Conservation (phyloP, 2,329 filamentous ascomycete genomes). For the Diaporthe humulicola region DNA sequence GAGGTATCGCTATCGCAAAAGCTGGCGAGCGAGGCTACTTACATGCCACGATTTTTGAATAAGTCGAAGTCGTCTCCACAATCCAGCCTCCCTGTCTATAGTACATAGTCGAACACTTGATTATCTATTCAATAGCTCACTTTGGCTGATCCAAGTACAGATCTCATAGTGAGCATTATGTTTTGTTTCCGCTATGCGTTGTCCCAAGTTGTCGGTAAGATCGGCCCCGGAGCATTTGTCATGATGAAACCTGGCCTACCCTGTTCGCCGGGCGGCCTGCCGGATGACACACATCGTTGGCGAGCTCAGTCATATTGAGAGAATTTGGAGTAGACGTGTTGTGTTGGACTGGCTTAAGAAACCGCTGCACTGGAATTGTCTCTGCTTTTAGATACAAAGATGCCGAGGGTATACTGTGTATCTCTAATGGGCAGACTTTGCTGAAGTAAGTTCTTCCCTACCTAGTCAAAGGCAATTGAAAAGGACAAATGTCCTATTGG, state of each 20-base stretch:
- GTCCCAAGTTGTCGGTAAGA: neutral
- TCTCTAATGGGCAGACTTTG: neutral
- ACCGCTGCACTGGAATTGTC: too few relatives aligned
- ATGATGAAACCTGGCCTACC: constrained; percentile 7
- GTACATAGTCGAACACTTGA: neutral
- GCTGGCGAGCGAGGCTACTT: neutral
- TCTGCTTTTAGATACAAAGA: too few relatives aligned
- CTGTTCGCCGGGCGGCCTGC: neutral
- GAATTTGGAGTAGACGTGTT: neutral
- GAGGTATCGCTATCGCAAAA: neutral
- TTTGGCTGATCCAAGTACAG: neutral
- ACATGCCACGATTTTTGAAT: neutral
- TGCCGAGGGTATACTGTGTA: too few relatives aligned
- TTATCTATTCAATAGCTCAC: neutral
- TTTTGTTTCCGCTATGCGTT: neutral
- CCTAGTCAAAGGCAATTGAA: neutral
- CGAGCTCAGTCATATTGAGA: too few relatives aligned
- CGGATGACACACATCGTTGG: neutral
- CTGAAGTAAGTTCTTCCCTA: neutral
- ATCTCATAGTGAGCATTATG: neutral
- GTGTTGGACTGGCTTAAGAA: neutral
- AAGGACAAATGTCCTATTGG: neutral
- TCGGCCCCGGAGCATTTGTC: constrained; percentile 13
- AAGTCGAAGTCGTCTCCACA: neutral
- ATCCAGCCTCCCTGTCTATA: neutral